A percentile compares a stretch with the other conserved stretches of the same genome.
Conservation (phyloP, 2,329 filamentous ascomycete genomes). For the Cercospora sojina region DNA sequence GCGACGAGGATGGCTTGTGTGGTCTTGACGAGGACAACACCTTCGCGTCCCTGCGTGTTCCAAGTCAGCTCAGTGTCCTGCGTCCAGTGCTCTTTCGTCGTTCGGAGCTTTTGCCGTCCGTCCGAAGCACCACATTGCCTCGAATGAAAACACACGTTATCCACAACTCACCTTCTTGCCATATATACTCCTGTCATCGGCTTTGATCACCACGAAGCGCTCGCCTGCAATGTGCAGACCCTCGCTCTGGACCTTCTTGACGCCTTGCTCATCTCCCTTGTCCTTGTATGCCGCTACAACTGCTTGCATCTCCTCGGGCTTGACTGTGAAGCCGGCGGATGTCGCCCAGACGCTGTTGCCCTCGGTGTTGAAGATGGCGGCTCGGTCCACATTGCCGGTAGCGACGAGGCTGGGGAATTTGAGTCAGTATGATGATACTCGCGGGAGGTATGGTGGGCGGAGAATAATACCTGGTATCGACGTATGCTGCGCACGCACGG, state of each 20-base stretch:
- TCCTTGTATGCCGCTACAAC: slow-evolving; percentile 56
- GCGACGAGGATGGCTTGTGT: slow-evolving; percentile 83
- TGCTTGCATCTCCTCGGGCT: slow-evolving; percentile 55
- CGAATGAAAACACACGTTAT: background rate
- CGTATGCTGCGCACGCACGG: slow-evolving; percentile 51
- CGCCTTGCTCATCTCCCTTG: slow-evolving; percentile 49
- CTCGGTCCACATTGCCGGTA: slow-evolving; percentile 77
- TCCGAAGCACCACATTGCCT: background rate
- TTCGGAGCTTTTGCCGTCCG: background rate
- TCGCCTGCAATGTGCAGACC: slow-evolving; percentile 75
- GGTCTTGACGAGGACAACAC: slow-evolving; percentile 81
- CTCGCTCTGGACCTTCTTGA: slow-evolving; percentile 66
- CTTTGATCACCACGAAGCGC: slow-evolving; percentile 74
- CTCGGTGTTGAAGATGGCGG: slow-evolving; percentile 76
- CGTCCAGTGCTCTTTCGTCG: background rate
- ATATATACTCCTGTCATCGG: slow-evolving; percentile 77
- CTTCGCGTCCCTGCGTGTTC: slow-evolving; percentile 67
- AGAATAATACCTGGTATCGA: slow-evolving; percentile 58
- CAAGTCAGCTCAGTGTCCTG: background rate
- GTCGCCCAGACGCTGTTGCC: slow-evolving; percentile 79
- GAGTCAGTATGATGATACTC: slow-evolving; percentile 23
- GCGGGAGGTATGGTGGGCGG: slow-evolving; percentile 1
- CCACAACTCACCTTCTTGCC: slow-evolving; percentile 70
- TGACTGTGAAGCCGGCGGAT: slow-evolving; percentile 70
- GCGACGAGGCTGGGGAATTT: slow-evolving; percentile 66